A percentile compares a stretch with the other conserved stretches of the same genome.
Conservation (phyloP, 345 rosid species). For the Euphorbia pulcherrima region DNA sequence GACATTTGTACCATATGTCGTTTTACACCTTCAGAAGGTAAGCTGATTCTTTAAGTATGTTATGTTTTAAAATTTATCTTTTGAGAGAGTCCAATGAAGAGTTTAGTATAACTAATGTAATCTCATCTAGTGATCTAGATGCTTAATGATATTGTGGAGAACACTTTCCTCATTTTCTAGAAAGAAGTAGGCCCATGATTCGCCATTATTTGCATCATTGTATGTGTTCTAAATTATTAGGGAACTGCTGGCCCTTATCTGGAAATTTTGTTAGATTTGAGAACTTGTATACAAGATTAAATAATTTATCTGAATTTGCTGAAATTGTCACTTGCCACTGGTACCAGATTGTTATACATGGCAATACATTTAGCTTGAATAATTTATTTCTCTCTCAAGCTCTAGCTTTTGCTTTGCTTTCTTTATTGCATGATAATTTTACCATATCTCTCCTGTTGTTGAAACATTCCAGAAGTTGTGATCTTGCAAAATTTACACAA, state of each 20-base stretch:
- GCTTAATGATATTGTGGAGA: not conserved
- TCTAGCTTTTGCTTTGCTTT: not conserved
- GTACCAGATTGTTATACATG: not conserved
- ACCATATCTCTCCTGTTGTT: not conserved
- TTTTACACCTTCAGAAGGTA: slow-evolving; percentile 90
- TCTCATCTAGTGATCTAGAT: not conserved
- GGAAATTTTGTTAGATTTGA: not conserved
- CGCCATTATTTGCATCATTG: not conserved
- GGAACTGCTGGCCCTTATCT: not conserved
- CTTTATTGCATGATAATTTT: not conserved
- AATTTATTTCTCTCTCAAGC: not conserved
- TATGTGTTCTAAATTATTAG: not conserved
- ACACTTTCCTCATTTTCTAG: not conserved
- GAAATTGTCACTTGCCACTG: not conserved
- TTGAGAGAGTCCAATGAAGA: slow-evolving; percentile 1
- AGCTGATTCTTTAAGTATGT: not conserved
- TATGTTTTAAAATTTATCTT: slow-evolving; percentile 1
- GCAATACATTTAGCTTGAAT: not conserved
- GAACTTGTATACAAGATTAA: not conserved
- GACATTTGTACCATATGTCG: slow-evolving; percentile 95
- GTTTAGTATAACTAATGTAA: not conserved
- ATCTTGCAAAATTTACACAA: not conserved
- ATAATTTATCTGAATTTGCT: not conserved
- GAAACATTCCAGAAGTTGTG: not conserved
- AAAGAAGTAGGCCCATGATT: not conserved